Evolutionary conservation across 2,329 filamentous ascomycete genomes (phyloP).

Genomic region (Aspergillus sclerotialis): DNA sequence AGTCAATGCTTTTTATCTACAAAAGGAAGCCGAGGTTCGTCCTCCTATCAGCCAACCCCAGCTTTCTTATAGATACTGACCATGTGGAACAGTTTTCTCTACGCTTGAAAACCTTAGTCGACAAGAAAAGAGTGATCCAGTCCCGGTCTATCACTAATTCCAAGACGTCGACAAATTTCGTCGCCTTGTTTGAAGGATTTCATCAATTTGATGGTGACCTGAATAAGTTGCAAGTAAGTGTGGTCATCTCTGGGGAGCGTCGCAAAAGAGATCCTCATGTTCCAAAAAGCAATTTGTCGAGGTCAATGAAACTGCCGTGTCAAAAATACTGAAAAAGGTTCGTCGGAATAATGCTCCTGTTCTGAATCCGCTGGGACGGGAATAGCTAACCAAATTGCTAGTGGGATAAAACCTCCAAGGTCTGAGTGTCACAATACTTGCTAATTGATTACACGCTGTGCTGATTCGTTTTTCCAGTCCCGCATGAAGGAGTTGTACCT

Average conservation of each 20-base stretch:
- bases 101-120: slow-evolving; percentile 80
- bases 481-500: slow-evolving; percentile 97
- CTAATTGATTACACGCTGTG: slow-evolving; percentile 12
- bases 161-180: slow-evolving; percentile 85
- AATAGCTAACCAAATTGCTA: slow-evolving; percentile 26
- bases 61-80: neutral
- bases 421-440: slow-evolving; percentile 25
- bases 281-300: slow-evolving; percentile 79
- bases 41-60: slow-evolving; percentile 5
- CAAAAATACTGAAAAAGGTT: slow-evolving; percentile 95
- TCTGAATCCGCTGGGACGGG: slow-evolving; percentile 10
- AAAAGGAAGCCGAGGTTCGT: slow-evolving; percentile 92
- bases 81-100: slow-evolving; percentile 66
- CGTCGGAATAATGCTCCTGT: slow-evolving; percentile 14
- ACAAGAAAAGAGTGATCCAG: slow-evolving; percentile 90
- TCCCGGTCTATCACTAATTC: slow-evolving; percentile 69
- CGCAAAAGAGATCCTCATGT: slow-evolving; percentile 5
- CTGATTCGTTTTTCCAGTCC: slow-evolving; percentile 49
- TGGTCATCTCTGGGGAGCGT: neutral
- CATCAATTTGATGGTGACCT: slow-evolving; percentile 95
- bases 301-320: slow-evolving; percentile 95
- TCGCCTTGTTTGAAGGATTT: slow-evolving; percentile 91
- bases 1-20: slow-evolving; percentile 94
- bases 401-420: slow-evolving; percentile 99
- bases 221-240: slow-evolving; percentile 72